phyloP scores from a whole-genome alignment of 1,139 yeast species.

The Candida sp. region DNA sequence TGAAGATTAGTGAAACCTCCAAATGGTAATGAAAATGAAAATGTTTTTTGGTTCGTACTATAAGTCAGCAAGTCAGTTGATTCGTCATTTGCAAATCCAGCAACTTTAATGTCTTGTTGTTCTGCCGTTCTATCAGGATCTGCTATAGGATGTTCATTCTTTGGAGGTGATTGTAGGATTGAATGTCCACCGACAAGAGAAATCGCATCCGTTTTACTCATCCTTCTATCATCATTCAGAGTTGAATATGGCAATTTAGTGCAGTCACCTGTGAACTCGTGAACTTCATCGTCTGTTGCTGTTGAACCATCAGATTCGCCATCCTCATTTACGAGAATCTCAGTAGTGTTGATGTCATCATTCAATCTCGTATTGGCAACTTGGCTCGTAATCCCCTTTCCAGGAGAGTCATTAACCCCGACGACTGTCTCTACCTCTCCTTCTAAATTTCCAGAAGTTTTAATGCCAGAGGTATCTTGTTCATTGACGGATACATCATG shows the following conservation, averaged over 20 bases:
- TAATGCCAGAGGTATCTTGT: too few species aligned
- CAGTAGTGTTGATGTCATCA: neutral
- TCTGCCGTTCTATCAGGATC: conserved; percentile 10
- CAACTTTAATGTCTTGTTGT: conserved; percentile 9
- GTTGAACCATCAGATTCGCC: neutral
- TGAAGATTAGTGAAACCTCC: conserved; percentile 19
- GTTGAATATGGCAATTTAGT: neutral
- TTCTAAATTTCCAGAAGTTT: too few species aligned
- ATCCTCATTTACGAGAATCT: neutral
- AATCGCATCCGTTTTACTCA: conserved; percentile 31
- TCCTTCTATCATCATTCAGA: conserved; percentile 5
- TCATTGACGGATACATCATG: too few species aligned
- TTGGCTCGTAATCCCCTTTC: too few species aligned
- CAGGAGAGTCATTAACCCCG: too few species aligned
- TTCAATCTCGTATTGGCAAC: neutral
- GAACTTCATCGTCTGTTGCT: conserved; percentile 1
- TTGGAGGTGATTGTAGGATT: neutral
- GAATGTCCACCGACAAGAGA: conserved; percentile 40
- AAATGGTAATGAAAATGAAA: conserved; percentile 40
- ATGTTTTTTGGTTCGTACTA: conserved; percentile 26
- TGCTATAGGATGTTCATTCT: conserved; percentile 12
- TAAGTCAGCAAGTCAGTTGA: conserved; percentile 10
- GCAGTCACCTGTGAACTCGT: conserved; percentile 1
- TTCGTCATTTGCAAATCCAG: conserved; percentile 6
- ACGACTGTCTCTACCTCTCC: too few species aligned